phyloP scores from a whole-genome alignment of 345 rosid genomes.

The Arabidopsis suecica region DNA sequence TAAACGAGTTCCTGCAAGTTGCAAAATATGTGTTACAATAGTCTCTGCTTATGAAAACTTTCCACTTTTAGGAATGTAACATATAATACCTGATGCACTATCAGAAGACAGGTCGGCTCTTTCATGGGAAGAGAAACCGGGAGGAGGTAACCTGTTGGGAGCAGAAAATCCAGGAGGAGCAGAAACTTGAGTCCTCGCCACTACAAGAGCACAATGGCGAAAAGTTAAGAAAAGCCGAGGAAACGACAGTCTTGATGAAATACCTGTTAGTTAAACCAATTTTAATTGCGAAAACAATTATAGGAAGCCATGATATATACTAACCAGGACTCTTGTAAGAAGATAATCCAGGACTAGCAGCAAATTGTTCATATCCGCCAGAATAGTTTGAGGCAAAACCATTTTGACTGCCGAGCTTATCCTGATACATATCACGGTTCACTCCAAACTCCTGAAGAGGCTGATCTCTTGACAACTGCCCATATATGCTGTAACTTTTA shows the following conservation, averaged over 20 bases:
- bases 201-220: constrained; percentile 24
- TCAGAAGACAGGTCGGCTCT: constrained; percentile 61
- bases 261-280: neutral
- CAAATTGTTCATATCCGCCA: constrained; percentile 55
- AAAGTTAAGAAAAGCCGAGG: neutral
- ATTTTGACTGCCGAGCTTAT: constrained; percentile 50
- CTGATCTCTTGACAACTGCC: constrained; percentile 52
- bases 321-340: constrained; percentile 67
- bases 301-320: constrained; percentile 30
- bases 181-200: constrained; percentile 65
- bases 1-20: constrained; percentile 65
- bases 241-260: neutral
- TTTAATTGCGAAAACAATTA: neutral
- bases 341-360: constrained; percentile 47
- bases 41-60: constrained; percentile 17
- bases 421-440: constrained; percentile 48
- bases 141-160: constrained; percentile 89
- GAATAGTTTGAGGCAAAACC: constrained; percentile 56
- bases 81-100: constrained; percentile 55
- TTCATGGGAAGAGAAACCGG: constrained; percentile 81
- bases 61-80: neutral
- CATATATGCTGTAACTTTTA: constrained; percentile 44
- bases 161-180: constrained; percentile 91
- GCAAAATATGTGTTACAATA: constrained; percentile 10
- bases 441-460: constrained; percentile 51